Conservation (phyloP, 2,329 filamentous ascomycete species). For the Diaporthe capsici region DNA sequence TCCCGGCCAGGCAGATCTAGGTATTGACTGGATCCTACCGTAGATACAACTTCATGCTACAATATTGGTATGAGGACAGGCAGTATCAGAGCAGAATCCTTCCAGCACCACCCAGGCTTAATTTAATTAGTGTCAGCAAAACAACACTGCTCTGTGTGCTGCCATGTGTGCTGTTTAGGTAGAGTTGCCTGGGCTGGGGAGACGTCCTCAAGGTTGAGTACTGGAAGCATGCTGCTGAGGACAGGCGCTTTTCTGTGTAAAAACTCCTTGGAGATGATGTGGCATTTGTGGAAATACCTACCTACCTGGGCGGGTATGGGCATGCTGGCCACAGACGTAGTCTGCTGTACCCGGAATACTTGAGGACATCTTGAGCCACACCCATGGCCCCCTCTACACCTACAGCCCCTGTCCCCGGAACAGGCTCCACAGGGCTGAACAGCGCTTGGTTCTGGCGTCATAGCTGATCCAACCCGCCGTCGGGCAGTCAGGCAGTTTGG, state of each 20-base stretch:
- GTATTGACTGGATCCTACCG: too few species aligned
- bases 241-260: too few species aligned
- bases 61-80: not conserved
- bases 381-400: not conserved
- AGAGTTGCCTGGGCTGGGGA: too few species aligned
- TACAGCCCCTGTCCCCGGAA: constrained; percentile 13
- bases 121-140: not conserved
- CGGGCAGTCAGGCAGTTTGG: constrained; percentile 20
- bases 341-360: not conserved
- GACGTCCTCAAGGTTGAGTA: too few species aligned
- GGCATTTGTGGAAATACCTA: too few species aligned
- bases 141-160: not conserved
- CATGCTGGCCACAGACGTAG: too few species aligned
- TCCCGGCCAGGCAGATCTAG: too few species aligned
- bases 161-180: not conserved
- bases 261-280: not conserved
- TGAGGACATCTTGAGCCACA: not conserved
- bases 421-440: constrained; percentile 34
- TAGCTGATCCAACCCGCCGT: not conserved
- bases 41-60: not conserved
- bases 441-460: constrained; percentile 23
- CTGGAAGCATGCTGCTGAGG: not conserved
- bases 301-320: too few species aligned
- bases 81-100: not conserved
- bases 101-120: not conserved